Evolutionary conservation across 805 yeast genomes (phyloP).

Genomic region (Lachancea mirantina): DNA sequence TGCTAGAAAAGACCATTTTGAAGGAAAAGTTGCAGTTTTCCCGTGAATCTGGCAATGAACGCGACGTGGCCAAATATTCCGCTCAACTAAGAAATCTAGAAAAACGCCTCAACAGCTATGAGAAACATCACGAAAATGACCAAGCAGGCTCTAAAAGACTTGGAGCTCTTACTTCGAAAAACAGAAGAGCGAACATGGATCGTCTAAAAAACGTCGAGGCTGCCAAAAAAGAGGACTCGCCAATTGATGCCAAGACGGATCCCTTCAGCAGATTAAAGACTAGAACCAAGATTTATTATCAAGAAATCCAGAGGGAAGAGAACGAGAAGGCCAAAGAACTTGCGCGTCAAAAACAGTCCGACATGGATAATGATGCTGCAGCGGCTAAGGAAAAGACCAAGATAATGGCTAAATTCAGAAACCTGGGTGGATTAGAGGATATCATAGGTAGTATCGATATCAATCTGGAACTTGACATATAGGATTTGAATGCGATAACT

Average conservation of each 20-base stretch:
- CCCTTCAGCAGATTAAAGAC: conserved; percentile 91
- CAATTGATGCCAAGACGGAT: conserved; percentile 45
- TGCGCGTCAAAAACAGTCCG: conserved; percentile 40
- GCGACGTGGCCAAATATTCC: conserved; percentile 40
- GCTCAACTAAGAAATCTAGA: conserved; percentile 39
- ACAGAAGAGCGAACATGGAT: conserved; percentile 72
- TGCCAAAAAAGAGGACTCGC: conserved; percentile 49
- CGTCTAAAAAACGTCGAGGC: conserved; percentile 75
- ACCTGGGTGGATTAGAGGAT: conserved; percentile 51
- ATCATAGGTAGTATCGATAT: conserved; percentile 39
- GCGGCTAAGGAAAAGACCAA: conserved; percentile 39
- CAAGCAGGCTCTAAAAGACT: conserved; percentile 41
- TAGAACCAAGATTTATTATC: conserved; percentile 73
- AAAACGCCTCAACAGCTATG: conserved; percentile 32
- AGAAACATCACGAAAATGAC: conserved; percentile 34
- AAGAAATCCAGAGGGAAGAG: conserved; percentile 45
- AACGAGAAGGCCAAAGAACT: conserved; percentile 53
- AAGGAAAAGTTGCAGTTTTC: conserved; percentile 75
- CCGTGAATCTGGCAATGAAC: conserved; percentile 44
- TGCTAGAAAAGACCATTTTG: conserved; percentile 62
- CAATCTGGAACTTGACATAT: conserved; percentile 32
- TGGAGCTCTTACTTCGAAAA: conserved; percentile 74
- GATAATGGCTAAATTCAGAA: conserved; percentile 48
- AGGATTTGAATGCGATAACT: background rate
- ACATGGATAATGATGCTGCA: conserved; percentile 36